Percentiles rank a stretch among this genome's conserved stretches.
Conservation (phyloP, 495 filamentous ascomycete species). For the Cetradonia linearis region DNA sequence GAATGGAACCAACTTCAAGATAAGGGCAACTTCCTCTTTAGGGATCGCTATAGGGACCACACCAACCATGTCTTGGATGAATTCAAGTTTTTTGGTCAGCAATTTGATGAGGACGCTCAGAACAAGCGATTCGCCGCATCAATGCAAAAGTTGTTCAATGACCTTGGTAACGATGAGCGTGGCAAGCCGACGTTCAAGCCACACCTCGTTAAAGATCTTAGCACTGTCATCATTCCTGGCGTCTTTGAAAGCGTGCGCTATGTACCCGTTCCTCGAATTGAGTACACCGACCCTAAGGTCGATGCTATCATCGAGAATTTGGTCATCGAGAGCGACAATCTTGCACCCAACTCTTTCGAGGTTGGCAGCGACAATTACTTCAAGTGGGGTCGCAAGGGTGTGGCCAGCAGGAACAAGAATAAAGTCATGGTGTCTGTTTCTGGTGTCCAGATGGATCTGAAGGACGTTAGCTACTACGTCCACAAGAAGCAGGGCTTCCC, state of each 20-base stretch:
- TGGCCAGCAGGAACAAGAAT: conserved; percentile 70
- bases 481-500: conserved; percentile 96
- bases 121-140: conserved; percentile 71
- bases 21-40: conserved; percentile 76
- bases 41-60: conserved; percentile 77
- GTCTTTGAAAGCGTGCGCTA: conserved; percentile 84
- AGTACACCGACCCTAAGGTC: conserved; percentile 75
- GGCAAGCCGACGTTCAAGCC: conserved; percentile 87
- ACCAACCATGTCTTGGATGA: conserved; percentile 84
- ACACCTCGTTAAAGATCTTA: conserved; percentile 80
- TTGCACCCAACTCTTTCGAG: conserved; percentile 91
- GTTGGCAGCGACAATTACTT: conserved; percentile 90
- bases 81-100: conserved; percentile 74
- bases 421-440: conserved; percentile 75
- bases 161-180: conserved; percentile 73
- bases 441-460: conserved; percentile 78
- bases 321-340: conserved; percentile 89
- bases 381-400: conserved; percentile 83
- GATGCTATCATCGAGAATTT: conserved; percentile 92
- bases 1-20: conserved; percentile 83
- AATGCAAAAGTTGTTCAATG: conserved; percentile 73
- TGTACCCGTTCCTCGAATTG: conserved; percentile 86
- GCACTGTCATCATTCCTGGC: conserved; percentile 73
- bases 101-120: conserved; percentile 79
- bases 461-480: conserved; percentile 90